Evolutionary conservation across 345 rosid genomes (phyloP).

Genomic region (Euphorbia lathyris): DNA sequence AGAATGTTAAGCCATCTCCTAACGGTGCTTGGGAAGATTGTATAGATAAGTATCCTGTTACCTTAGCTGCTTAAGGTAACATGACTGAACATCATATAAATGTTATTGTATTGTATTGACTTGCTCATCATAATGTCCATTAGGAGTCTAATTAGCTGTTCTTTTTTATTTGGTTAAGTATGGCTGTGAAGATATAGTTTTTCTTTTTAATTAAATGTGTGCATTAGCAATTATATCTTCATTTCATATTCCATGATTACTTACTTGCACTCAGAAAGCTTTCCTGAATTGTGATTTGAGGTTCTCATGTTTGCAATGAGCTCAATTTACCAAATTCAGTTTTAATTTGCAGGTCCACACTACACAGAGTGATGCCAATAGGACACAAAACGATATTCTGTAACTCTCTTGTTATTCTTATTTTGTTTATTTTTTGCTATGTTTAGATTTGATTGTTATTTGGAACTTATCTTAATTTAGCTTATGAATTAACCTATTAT

Average conservation of each 20-base stretch:
- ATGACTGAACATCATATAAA: too few species aligned
- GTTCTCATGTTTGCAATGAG: neutral
- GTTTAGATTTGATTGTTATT: too few species aligned
- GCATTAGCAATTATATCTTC: neutral
- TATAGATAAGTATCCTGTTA: conserved; percentile 20
- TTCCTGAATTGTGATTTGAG: neutral
- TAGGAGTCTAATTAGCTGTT: neutral
- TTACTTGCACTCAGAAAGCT: neutral
- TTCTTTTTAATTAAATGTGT: neutral
- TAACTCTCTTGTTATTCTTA: too few species aligned
- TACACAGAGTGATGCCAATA: too few species aligned
- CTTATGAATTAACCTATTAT: too few species aligned
- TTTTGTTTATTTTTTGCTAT: too few species aligned
- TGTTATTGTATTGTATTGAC: neutral
- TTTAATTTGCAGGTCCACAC: too few species aligned
- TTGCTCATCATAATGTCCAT: neutral
- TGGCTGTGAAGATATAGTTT: conserved; percentile 2
- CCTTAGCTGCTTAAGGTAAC: neutral
- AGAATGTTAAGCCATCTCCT: conserved; percentile 14
- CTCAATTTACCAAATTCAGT: neutral
- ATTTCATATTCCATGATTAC: neutral
- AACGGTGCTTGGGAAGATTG: conserved; percentile 21
- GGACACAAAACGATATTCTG: too few species aligned
- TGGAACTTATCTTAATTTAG: too few species aligned
- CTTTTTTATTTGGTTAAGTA: neutral